Base-by-base conservation (phyloP, 495 filamentous ascomycete genomes). In the Neurospora sp. region DNA sequence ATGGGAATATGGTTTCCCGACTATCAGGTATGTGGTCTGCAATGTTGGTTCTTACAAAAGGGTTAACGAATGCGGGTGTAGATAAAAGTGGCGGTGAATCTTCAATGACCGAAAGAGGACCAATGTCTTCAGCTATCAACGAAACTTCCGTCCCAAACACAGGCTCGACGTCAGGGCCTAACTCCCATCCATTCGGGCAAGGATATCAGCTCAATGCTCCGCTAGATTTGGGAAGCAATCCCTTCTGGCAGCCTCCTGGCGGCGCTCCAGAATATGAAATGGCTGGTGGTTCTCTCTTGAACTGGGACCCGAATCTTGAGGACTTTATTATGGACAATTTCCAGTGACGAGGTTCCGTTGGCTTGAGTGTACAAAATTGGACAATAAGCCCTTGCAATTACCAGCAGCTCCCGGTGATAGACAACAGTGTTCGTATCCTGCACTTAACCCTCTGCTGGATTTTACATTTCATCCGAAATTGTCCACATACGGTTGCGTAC, bases 271-370 rank as follows among this genome's bases (percentile, higher is more conserved):
- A 68, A 16, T 71, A 75, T 14, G 73, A 73, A 59, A 16, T 73
- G 41, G 72, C 68, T 4, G 70, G 40, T 2, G 73, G 66, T 1
- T 20, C 70, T 20, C 40, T 75, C 1, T 76, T 76, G 27, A 76
- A 74, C 69, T 78, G 76, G 75, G 75, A 78, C 40, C 75, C 74
- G 66, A 72, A 75, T 3, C 27, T 78, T 5, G 76, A 78, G 20
- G n/a, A 59, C 48, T 59, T 59, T 9, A 59, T 59, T 3, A 27
- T 59, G 48, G 20, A 27, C 20, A 46, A 22, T 59, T 59, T 59
- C 20, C 20, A 59, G 20, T 27, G 48, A 59, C 6, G 20, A 14
- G 0, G 5, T 59, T 10, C 48, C 20, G 44, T 20, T 48, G 3
- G 3, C 44, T 20, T 48, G 9, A n/a, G n/a, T 10, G 18, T 11